These are phyloP conservation scores for Plectosphaerella plurivora DNA, from an alignment of 2,329 filamentous ascomycete species.

Conservation along the genomic window DNA sequence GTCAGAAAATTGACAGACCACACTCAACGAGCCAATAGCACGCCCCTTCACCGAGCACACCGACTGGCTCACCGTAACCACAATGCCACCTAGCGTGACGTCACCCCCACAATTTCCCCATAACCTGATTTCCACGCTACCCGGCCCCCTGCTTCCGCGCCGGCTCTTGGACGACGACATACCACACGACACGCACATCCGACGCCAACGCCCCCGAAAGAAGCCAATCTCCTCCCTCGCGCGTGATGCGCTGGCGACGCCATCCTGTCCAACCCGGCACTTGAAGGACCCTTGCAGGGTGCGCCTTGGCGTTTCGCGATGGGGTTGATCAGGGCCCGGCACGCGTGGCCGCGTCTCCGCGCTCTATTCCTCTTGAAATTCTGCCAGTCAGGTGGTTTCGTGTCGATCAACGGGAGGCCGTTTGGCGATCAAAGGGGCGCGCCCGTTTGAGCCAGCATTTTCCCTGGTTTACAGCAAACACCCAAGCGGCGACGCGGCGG, in stretches of 20 bases:
- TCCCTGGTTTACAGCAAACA: no score
- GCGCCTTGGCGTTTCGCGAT: neutral
- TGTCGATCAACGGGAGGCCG: no score
- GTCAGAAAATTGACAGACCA: no score
- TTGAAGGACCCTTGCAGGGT: neutral
- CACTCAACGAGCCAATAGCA: no score
- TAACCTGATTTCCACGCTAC: slow-evolving; percentile 1
- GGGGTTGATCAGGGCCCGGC: slow-evolving; percentile 4
- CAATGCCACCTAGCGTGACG: neutral
- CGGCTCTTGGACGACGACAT: slow-evolving; percentile 7
- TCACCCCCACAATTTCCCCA: neutral
- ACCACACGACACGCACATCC: neutral
- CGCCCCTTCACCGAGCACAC: no score
- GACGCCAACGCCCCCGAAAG: neutral
- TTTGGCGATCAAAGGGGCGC: no score
- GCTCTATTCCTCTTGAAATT: no score
- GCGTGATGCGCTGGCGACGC: slow-evolving; percentile 7
- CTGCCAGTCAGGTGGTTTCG: no score
- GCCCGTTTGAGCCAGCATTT: no score
- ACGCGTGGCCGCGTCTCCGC: neutral
- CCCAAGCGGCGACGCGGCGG: no score
- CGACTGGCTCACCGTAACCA: no score
- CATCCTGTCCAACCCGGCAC: neutral
- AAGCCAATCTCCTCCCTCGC: slow-evolving; percentile 5
- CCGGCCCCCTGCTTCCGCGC: neutral